A percentile compares a stretch with the other conserved stretches of the same genome.
phyloP scores from a whole-genome alignment of 2,329 filamentous ascomycete species.

The Rutstroemia sp. region DNA sequence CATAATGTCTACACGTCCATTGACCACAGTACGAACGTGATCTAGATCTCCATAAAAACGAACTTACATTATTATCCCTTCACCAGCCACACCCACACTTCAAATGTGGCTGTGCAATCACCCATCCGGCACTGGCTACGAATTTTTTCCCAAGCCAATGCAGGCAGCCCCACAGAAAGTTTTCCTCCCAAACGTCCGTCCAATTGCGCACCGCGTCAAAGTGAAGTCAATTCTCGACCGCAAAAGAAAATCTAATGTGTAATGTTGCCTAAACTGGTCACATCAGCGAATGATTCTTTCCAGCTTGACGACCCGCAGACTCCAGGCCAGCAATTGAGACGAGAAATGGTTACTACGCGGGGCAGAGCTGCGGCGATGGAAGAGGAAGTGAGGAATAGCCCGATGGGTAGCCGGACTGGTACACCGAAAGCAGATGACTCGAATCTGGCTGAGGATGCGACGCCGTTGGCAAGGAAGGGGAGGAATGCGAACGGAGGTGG shows the following conservation, averaged over 20 bases:
- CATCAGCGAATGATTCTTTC: conserved; percentile 20
- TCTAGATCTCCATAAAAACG: neutral
- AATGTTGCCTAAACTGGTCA: conserved; percentile 25
- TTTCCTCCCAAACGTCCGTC: neutral
- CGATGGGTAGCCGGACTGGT: neutral
- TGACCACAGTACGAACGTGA: neutral
- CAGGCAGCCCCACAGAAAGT: too few species aligned
- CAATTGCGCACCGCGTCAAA: neutral
- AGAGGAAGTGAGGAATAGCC: conserved; percentile 10
- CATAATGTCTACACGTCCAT: neutral
- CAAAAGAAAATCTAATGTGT: conserved; percentile 2
- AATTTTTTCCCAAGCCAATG: too few species aligned
- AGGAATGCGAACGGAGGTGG: conserved; percentile 21
- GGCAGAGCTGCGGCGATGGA: conserved; percentile 10
- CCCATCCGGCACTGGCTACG: too few species aligned
- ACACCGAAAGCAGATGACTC: neutral
- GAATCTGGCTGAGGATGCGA: neutral
- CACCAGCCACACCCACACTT: too few species aligned
- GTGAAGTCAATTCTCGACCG: neutral
- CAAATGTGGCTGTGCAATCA: too few species aligned
- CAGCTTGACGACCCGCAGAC: conserved; percentile 7
- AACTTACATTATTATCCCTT: neutral
- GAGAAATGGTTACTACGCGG: conserved; percentile 20
- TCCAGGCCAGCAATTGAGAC: conserved; percentile 8
- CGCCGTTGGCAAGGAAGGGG: neutral